Evolutionary conservation across 345 rosid species (phyloP).

Genomic region (Salix koriyanagi): DNA sequence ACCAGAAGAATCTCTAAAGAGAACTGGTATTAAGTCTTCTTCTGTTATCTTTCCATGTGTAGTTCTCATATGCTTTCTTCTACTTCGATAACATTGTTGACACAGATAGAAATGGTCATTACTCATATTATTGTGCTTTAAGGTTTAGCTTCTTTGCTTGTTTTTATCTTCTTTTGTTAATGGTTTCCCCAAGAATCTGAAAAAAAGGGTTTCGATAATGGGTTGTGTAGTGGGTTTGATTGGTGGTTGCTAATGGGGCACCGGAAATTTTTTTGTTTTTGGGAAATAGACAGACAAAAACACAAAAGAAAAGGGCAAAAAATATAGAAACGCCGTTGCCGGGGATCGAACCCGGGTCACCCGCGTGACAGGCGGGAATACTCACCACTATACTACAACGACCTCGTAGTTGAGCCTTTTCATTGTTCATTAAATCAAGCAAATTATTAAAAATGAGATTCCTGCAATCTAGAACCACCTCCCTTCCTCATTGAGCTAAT

Average conservation of each 20-base stretch:
- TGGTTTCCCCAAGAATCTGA: neutral
- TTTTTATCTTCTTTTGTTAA: neutral
- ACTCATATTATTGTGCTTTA: neutral
- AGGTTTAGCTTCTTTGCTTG: neutral
- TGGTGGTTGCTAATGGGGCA: neutral
- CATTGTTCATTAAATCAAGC: too few species aligned
- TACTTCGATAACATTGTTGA: neutral
- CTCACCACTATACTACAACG: conserved; percentile 94
- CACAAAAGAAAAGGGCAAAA: too few species aligned
- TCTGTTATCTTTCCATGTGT: neutral
- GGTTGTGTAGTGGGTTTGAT: neutral
- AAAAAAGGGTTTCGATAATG: neutral
- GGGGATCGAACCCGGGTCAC: conserved; percentile 98
- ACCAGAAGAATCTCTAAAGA: conserved; percentile 18
- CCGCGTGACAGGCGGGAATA: conserved; percentile 93
- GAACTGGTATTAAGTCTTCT: conserved; percentile 30
- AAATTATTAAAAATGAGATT: too few species aligned
- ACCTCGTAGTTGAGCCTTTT: neutral
- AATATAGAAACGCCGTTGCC: conserved; percentile 50
- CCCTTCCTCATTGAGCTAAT: neutral
- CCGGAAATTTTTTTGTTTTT: neutral
- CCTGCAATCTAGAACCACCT: neutral
- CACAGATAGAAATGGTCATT: neutral
- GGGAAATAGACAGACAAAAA: neutral
- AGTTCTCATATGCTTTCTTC: neutral